A percentile compares a stretch with the other conserved stretches of the same genome.
phyloP scores from a whole-genome alignment of 805 yeast species.

The Wickerhamiella siamensis region DNA sequence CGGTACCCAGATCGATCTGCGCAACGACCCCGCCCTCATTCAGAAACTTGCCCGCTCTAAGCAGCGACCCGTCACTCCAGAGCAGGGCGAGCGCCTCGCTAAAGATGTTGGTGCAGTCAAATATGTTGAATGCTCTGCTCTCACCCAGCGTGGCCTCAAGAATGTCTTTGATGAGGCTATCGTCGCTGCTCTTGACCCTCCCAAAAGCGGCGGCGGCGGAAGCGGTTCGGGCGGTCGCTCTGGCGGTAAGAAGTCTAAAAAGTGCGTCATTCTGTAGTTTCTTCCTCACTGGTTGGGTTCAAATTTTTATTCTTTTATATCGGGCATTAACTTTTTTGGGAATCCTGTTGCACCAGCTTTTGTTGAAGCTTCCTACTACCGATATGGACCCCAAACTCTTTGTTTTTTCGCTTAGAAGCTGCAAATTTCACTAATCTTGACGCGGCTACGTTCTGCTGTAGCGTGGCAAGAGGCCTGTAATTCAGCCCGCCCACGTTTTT shows the following conservation, averaged over 20 bases:
- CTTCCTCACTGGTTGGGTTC: not conserved
- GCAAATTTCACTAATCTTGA: no score
- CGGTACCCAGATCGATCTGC: conserved; percentile 90
- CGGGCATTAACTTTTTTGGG: no score
- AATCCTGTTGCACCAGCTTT: no score
- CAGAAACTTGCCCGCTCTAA: conserved; percentile 85
- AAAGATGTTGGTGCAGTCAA: conserved; percentile 90
- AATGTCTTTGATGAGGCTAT: conserved; percentile 98
- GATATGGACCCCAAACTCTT: no score
- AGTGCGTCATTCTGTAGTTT: conserved; percentile 62
- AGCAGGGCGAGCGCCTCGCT: conserved; percentile 85
- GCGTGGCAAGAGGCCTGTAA: no score
- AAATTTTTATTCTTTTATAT: not conserved
- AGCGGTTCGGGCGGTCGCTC: conserved; percentile 3
- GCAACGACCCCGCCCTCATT: conserved; percentile 82
- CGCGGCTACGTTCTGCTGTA: no score
- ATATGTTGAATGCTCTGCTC: conserved; percentile 94
- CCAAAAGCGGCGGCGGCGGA: conserved; percentile 42
- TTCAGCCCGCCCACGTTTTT: no score
- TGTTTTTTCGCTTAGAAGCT: no score
- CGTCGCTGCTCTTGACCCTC: conserved; percentile 96
- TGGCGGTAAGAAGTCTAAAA: conserved; percentile 50
- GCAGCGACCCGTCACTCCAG: conserved; percentile 69
- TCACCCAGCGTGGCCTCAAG: conserved; percentile 92
- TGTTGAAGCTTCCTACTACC: no score